A percentile compares a stretch with the other conserved stretches of the same genome.
Conservation (phyloP, 495 filamentous ascomycete genomes). For the Penicillium samsonianum region DNA sequence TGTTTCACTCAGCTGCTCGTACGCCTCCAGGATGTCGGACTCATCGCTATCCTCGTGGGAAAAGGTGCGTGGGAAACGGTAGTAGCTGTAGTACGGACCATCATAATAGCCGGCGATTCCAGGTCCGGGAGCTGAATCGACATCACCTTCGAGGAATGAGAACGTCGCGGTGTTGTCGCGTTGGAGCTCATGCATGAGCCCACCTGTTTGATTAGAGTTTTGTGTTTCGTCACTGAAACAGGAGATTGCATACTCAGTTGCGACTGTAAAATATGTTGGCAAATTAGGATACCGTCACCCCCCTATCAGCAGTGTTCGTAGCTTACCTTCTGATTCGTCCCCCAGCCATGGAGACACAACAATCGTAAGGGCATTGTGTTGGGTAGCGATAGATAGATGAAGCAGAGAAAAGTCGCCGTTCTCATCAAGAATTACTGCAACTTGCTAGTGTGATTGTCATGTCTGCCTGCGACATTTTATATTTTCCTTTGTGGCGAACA, state of each 20-base stretch:
- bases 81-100: conserved; percentile 40
- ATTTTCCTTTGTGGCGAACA: not conserved
- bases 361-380: conserved; percentile 29
- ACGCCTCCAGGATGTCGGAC: conserved; percentile 30
- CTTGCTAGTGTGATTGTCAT: not conserved
- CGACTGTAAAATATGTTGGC: conserved; percentile 29
- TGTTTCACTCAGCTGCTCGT: conserved; percentile 32
- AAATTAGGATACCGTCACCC: not conserved
- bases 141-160: conserved; percentile 35
- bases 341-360: conserved; percentile 38
- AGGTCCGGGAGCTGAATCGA: conserved; percentile 35
- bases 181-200: conserved; percentile 31
- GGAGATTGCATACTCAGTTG: conserved; percentile 26
- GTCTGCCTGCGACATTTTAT: conserved; percentile 15
- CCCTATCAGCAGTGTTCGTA: not conserved
- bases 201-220: conserved; percentile 21
- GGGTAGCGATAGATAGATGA: not conserved
- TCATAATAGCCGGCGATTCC: conserved; percentile 39
- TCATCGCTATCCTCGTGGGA: conserved; percentile 26
- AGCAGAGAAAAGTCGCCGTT: not conserved
- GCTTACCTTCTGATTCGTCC: conserved; percentile 33
- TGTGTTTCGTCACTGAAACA: not conserved
- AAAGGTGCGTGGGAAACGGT: conserved; percentile 35
- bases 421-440: not conserved
- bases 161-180: conserved; percentile 38